Base-by-base conservation (phyloP, 2,329 filamentous ascomycete species). In the Penicillium frequentans region DNA sequence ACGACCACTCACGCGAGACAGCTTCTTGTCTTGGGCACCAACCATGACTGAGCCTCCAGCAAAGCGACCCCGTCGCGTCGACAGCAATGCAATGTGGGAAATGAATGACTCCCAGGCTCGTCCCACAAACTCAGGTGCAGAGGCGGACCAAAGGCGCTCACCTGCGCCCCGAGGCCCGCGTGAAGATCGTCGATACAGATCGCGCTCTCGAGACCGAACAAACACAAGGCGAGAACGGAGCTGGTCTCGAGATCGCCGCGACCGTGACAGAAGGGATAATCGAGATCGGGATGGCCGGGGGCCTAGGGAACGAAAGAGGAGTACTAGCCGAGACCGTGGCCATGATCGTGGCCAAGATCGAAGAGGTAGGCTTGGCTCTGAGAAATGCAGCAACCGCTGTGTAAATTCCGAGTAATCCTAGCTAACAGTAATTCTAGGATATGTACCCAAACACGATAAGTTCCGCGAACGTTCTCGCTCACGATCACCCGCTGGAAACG, bases 51-150 rank as follows among this genome's bases (percentile, higher is more conserved):
- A 84, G 64, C 79, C 79, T 63, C 77, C 82, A 58, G 71, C 79
- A 52, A 83, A 82, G 68, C 80, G 81, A 50, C 70, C 79, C 21
- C 77, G 79, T 57, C 73, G 78, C 48, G 78, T 78, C n/a, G 85
- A 88, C 64, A 85, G 82, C 71, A 82, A 81, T 50, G 79, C 83
- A 52, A 85, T 85, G 81, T 85, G 84, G 83, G 86, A 89, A 60
- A 68, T 70, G 55, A 72, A 74, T 52, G 72, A 76, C 42, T 69
- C 64, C 21, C 64, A 61, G 27, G 62, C 65, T 27, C 67, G 65
- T 35, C 64, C 64, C 9, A 60, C 64, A 42, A 74, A 70, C 31
- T 55, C 63, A 54, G 70, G 66, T 23, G 61, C 66, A 53, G 75
- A 70, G 69, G 79, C 56, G 69, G 77, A 57, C 56, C 74, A 67